These are phyloP conservation scores for Vitellaria paradoxa DNA, from an alignment of 179 eudicot species.

Conservation along the genomic window DNA sequence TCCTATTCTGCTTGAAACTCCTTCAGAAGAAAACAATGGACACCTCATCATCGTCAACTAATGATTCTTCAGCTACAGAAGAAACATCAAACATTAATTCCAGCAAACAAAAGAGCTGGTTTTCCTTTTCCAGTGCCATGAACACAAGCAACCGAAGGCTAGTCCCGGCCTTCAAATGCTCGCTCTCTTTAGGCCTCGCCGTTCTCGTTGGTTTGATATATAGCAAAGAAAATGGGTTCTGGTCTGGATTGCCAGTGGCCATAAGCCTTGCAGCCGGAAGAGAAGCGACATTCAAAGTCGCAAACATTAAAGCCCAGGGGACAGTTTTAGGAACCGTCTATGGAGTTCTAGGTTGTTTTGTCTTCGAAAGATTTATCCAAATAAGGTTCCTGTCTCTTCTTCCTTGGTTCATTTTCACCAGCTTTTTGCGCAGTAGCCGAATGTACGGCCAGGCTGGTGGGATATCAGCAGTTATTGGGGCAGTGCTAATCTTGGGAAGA, in stretches of 20 bases:
- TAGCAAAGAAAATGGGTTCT: constrained; percentile 64
- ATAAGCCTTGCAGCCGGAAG: constrained; percentile 60
- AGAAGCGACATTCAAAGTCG: constrained; percentile 68
- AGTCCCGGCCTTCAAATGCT: constrained; percentile 52
- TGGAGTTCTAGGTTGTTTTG: constrained; percentile 67
- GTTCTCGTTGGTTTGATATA: constrained; percentile 60
- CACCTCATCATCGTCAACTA: constrained; percentile 13
- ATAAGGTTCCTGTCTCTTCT: constrained; percentile 66
- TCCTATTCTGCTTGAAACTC: constrained; percentile 70
- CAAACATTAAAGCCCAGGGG: constrained; percentile 74
- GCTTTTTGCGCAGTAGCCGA: constrained; percentile 55
- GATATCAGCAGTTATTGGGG: constrained; percentile 72
- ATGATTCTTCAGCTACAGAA: constrained; percentile 2
- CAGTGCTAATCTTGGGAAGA: constrained; percentile 70
- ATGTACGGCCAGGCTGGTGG: constrained; percentile 88
- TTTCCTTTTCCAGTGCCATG: constrained; percentile 21
- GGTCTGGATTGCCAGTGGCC: constrained; percentile 80
- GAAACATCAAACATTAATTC: constrained; percentile 22
- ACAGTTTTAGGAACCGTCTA: constrained; percentile 74
- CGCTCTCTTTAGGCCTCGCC: constrained; percentile 67
- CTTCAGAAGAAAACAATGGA: constrained; percentile 41
- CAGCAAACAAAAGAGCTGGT: constrained; percentile 16
- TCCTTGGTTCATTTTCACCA: constrained; percentile 79
- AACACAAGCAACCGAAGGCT: constrained; percentile 32
- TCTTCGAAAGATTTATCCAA: constrained; percentile 44